A percentile compares a stretch with the other conserved stretches of the same genome.
Conservation (phyloP, 805 yeast species). For the Candida oleophila region DNA sequence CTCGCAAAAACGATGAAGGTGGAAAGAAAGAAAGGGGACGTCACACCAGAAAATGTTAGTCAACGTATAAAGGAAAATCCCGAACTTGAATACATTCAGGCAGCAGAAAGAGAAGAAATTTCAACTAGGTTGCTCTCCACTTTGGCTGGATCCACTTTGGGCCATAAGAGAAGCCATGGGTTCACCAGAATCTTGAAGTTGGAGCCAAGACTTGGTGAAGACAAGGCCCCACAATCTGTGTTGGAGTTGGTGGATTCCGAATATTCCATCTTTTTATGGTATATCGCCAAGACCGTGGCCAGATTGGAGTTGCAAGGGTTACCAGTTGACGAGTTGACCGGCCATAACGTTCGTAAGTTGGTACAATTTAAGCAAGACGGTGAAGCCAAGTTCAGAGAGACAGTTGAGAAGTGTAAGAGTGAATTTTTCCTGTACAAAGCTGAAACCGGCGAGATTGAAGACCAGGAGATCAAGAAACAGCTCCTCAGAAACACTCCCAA, state of each 20-base stretch:
- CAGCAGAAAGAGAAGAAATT: constrained; percentile 40
- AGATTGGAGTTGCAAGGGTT: constrained; percentile 65
- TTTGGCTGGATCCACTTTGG: background rate
- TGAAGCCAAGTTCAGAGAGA: constrained; percentile 49
- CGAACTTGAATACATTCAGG: constrained; percentile 40
- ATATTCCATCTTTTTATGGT: constrained; percentile 70
- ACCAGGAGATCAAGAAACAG: constrained; percentile 21
- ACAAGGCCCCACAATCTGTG: constrained; percentile 86
- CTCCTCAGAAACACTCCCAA: constrained; percentile 32
- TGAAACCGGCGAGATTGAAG: constrained; percentile 24
- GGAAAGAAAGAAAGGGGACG: constrained; percentile 8
- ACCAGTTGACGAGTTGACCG: constrained; percentile 49
- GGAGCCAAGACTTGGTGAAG: constrained; percentile 81
- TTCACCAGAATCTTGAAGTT: constrained; percentile 81
- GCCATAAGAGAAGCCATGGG: constrained; percentile 60
- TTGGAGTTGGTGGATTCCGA: constrained; percentile 76
- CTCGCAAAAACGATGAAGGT: constrained; percentile 29
- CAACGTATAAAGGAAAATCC: constrained; percentile 12
- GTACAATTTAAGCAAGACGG: constrained; percentile 49
- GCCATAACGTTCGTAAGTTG: constrained; percentile 54
- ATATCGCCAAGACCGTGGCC: constrained; percentile 82
- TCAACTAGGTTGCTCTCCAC: constrained; percentile 67
- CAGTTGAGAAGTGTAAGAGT: constrained; percentile 53
- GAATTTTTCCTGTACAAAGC: constrained; percentile 36
- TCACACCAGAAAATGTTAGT: background rate